Evolutionary conservation across 495 filamentous ascomycete species (phyloP).

Genomic region (Glarea lozoyensis): DNA sequence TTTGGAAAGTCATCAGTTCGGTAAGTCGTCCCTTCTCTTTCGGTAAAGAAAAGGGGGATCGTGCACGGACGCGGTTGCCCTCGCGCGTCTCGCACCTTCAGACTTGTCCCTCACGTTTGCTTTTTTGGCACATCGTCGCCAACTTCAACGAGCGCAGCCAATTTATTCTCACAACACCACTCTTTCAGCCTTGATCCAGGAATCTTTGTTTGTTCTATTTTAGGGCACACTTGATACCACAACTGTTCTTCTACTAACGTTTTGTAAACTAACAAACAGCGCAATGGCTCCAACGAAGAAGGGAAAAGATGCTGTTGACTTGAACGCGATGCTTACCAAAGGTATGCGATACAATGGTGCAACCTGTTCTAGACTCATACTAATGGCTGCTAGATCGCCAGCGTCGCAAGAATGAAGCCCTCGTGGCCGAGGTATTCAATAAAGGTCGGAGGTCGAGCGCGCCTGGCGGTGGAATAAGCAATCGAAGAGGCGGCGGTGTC

Average conservation of each 20-base stretch:
- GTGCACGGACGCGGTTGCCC: too few relatives aligned
- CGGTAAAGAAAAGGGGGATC: too few relatives aligned
- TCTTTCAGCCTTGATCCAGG: too few relatives aligned
- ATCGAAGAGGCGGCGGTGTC: conserved; percentile 30
- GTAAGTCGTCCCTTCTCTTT: too few relatives aligned
- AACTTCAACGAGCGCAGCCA: too few relatives aligned
- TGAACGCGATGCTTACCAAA: conserved; percentile 18
- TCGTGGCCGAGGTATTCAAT: conserved; percentile 64
- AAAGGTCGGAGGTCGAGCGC: conserved; percentile 53
- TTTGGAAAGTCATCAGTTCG: too few relatives aligned
- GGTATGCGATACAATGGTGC: conserved; percentile 8
- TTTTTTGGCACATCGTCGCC: too few relatives aligned
- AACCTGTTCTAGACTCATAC: neutral
- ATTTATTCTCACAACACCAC: too few relatives aligned
- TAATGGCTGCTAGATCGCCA: conserved; percentile 47
- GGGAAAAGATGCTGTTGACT: conserved; percentile 15
- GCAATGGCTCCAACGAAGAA: conserved; percentile 20
- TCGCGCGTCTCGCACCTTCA: too few relatives aligned
- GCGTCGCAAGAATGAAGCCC: conserved; percentile 58
- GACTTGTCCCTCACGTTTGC: too few relatives aligned
- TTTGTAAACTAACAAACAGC: conserved; percentile 10
- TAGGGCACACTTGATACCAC: too few relatives aligned
- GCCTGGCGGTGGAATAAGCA: conserved; percentile 33
- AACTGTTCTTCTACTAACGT: conserved; percentile 4
- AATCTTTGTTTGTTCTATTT: too few relatives aligned